Base-by-base conservation (phyloP, 2,329 filamentous ascomycete species). In the Cladosporium sp. region DNA sequence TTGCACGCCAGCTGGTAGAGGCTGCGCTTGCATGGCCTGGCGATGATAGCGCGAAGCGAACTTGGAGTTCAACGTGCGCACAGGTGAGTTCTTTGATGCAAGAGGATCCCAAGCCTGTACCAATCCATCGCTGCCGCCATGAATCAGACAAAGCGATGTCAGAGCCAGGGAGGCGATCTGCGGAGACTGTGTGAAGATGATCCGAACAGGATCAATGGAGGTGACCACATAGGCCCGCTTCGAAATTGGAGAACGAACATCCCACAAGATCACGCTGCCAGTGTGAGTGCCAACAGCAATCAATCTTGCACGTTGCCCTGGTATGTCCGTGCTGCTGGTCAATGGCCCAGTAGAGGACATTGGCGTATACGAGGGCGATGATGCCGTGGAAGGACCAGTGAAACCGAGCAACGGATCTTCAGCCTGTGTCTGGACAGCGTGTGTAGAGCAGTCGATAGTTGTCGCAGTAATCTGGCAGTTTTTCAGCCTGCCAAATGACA, bases 81-180 rank as follows among this genome's bases (percentile, higher is more conserved):
- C 85, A 0, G 95, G 92, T 23, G 89, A 88, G 21, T 84, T 79
- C 0, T 85, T 90, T 1, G 94, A 98, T 0, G 89, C 92, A 56
- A 99, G 82, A n/a, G 91, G 91, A 79, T 99, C 95, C 95, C 95
- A 99, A 6, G 93, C 91, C 77, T 98, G 95, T 5, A 97, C 94
- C 3, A 98, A 85, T 0, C 95, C 94, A 78, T 99, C 95, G 70
- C 91, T 97, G 28, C 95, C 95, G 58, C 95, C 95, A 76, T 97
- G 92, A 7, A 98, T 91, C 18, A 99, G 80, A 74, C 96, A 96
- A 18, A 99, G 82, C 1, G 92, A 91, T 1, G 93, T 92, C 56
- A 97, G 77, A 6, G 90, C 95, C 18, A 99, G 78, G 67, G 89
- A 92, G 0, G 93, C 91, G 21, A 98, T 88, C 74, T 92, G 86